phyloP scores from a whole-genome alignment of 202 grass and related monocot genomes.

The Cymbopogon flexuosus region DNA sequence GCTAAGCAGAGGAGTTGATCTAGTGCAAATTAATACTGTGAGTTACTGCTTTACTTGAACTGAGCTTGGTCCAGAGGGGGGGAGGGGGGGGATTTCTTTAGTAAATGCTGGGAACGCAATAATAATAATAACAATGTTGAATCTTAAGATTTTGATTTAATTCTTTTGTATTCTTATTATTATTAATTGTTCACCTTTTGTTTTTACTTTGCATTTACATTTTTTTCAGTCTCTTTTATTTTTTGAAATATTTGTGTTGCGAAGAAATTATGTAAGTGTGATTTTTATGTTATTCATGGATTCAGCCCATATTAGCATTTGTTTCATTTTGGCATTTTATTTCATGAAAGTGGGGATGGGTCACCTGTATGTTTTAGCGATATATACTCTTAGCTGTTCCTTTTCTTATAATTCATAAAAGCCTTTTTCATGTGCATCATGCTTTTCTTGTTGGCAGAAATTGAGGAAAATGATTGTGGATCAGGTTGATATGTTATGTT shows the following conservation, averaged over 20 bases:
- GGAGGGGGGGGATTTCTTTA: background rate
- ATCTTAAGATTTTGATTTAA: slow-evolving; percentile 10
- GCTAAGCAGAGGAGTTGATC: slow-evolving; percentile 84
- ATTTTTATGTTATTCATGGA: background rate
- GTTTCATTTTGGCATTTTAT: background rate
- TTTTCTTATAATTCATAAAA: background rate
- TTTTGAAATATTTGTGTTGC: background rate
- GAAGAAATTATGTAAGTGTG: background rate
- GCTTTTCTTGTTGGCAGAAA: slow-evolving; percentile 57
- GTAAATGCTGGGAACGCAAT: background rate
- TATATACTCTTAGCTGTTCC: background rate
- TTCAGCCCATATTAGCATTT: background rate
- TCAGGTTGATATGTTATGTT: slow-evolving; percentile 66
- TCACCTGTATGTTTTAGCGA: background rate
- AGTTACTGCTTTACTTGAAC: slow-evolving; percentile 34
- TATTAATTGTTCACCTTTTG: background rate
- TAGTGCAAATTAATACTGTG: slow-evolving; percentile 82
- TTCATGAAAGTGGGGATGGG: background rate
- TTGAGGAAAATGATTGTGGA: slow-evolving; percentile 70
- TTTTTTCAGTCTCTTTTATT: background rate
- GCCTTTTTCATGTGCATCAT: background rate
- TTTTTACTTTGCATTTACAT: background rate
- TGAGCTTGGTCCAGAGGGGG: background rate
- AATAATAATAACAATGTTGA: background rate
- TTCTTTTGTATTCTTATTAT: background rate